Evolutionary conservation across 75 land plant genomes (phyloP), one percentile per base, ranked within the genome.

Genomic region (Pinus tabuliformis): DNA sequence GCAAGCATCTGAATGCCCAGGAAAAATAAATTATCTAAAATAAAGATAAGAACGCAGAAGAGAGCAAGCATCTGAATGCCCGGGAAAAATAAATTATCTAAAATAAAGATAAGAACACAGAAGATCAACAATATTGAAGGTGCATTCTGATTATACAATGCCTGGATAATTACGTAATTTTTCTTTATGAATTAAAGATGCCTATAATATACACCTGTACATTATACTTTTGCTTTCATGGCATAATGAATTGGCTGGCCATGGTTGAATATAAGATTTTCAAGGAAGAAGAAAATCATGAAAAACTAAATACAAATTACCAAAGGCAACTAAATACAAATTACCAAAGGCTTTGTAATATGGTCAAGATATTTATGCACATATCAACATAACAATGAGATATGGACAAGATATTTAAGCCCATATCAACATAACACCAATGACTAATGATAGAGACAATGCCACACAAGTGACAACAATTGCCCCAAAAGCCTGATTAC

Each of bases 401-500:
- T 26, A 26, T 26, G 26, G 26, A 20, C 22, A 39, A 39, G 49
- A 37, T 20, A 39, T 36, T 80, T 68, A 92, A 22, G 95, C 89
- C 79, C 81, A 92, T 56, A 92, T 83, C 59, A 88, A 54, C 5
- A 89, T 88, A 6, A 92, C 60, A 1, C 73, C 70, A 3, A 88
- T 24, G 73, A 92, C 90, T 20, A 90, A 54, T 39, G 84, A 20
- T 24, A 90, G 18, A 39, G 86, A 91, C 72, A 92, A 65, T 17
- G 85, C 86, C 56, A 88, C 78, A 75, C 93, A 90, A 1, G 77
- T 37, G 52, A 83, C 87, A n/a, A 78, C 91, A 77, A 92, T 84
- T 8, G 81, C 79, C 12, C 80, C 77, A 80, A 84, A 92, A 52
- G 92, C 95, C 95, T 92, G 89, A 21, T 80, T n/a, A 57, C n/a